A percentile compares a stretch with the other conserved stretches of the same genome.
Evolutionary conservation across 192 early-diverging fungal species (phyloP).

Genomic region (Allomyces macrogynus): DNA sequence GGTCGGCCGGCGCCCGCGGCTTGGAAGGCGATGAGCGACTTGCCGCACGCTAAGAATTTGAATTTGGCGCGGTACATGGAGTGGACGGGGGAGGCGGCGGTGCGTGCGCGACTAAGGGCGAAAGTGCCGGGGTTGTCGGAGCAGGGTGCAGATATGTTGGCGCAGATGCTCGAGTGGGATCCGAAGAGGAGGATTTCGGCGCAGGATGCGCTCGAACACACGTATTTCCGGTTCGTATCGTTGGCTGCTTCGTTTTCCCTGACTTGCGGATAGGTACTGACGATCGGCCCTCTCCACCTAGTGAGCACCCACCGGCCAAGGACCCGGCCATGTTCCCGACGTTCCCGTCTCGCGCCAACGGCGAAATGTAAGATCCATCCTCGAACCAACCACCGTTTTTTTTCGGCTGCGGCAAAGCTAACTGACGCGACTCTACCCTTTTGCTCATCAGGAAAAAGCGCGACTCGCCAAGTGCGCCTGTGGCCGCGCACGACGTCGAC

Average conservation of each 20-base stretch:
- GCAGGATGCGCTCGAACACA: constrained; percentile 69
- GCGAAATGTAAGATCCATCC: constrained; percentile 27
- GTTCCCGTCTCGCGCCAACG: constrained; percentile 54
- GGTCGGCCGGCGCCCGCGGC: constrained; percentile 62
- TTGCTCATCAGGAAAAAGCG: not conserved
- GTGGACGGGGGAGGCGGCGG: not conserved
- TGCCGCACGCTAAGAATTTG: constrained; percentile 54
- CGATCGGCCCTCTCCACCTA: constrained; percentile 5
- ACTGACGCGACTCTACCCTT: not conserved
- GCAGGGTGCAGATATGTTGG: constrained; percentile 58
- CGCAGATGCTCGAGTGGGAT: constrained; percentile 57
- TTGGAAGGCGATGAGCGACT: constrained; percentile 47
- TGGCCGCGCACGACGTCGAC: not conserved
- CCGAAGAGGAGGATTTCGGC: constrained; percentile 74
- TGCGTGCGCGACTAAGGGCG: constrained; percentile 11
- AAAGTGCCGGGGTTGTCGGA: constrained; percentile 35
- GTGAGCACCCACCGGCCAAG: constrained; percentile 68
- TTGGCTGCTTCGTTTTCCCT: not conserved
- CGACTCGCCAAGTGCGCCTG: not conserved
- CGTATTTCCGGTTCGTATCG: constrained; percentile 50
- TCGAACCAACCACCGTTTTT: not conserved
- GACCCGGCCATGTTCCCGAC: constrained; percentile 86
- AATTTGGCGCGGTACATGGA: constrained; percentile 41
- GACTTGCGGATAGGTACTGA: not conserved
- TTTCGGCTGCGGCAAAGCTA: not conserved